Base-by-base conservation (phyloP, 75 land plant species). In the Sequoia sempervirens region DNA sequence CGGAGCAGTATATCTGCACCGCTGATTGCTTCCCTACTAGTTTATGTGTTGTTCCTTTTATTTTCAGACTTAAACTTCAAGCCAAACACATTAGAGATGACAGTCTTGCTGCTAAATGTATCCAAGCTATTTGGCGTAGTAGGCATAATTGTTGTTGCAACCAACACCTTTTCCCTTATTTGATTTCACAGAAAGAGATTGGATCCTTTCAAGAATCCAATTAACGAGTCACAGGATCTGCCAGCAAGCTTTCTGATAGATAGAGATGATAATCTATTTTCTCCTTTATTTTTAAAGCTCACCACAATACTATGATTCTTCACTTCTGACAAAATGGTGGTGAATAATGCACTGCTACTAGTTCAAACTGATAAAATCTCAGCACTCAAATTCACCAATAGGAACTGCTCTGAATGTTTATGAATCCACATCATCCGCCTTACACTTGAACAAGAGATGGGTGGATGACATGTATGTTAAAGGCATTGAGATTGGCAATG, bases 71-170 rank as follows among this genome's bases (percentile, higher is more conserved):
- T 41, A 43, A 76, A 26, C 30, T 43, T 76, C 80, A 9, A 76
- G 38, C 50, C 80, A 76, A 75, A 76, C 46, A 76, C 30, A 76
- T 8, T 52, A 7, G 81, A 32, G 61, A 80, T 95, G 99, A 85
- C 91, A 76, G 28, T 92, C 5, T 50, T 90, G 78, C 73, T 87
- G 4, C 83, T 97, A 12, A 74, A 94, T 66, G 83, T 93, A 26
- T 83, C 87, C 82, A 96, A 96, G 85, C 84, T 94, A 69, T 94
- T 93, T 83, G 99, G 98, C 12, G 82, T 93, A 7, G 86, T 91
- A 30, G 95, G 91, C 37, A 86, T 93, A 23, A 61, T 93, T 79
- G 86, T 93, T 3, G 93, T 98, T 58, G 98, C 95, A 6, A 94
- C 93, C 36, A 96, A 98, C 88, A 91, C 90, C 40, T 80, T 96